A percentile compares a stretch with the other conserved stretches of the same genome.
Evolutionary conservation across 106 monocot species (phyloP).

Genomic region (Dendrobium huoshanense): DNA sequence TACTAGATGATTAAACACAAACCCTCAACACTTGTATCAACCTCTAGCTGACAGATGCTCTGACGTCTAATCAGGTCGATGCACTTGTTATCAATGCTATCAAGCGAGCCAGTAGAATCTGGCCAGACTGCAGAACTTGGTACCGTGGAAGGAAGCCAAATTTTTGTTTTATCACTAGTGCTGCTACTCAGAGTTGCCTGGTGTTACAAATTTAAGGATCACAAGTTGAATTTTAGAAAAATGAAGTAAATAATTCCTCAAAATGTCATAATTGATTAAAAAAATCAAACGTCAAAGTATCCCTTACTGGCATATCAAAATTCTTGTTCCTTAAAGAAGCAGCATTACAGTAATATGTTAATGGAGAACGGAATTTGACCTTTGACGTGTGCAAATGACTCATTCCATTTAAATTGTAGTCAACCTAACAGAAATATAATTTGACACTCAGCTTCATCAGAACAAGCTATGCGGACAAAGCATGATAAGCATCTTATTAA

Average conservation of each 20-base stretch:
- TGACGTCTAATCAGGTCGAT: conserved; percentile 42
- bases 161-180: conserved; percentile 20
- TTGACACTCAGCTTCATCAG: background rate
- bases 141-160: conserved; percentile 73
- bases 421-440: conserved; percentile 39
- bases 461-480: background rate
- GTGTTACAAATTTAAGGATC: conserved; percentile 7
- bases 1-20: conserved; percentile 8
- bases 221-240: background rate
- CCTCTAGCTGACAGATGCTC: conserved; percentile 77
- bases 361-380: conserved; percentile 72
- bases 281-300: conserved; percentile 2
- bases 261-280: background rate
- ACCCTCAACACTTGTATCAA: conserved; percentile 80
- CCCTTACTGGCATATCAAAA: conserved; percentile 12
- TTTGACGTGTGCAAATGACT: conserved; percentile 65
- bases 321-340: conserved; percentile 15
- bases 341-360: conserved; percentile 30
- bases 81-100: conserved; percentile 9
- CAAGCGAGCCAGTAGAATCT: conserved; percentile 14
- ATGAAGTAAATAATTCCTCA: background rate
- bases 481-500: background rate
- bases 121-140: conserved; percentile 39
- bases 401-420: conserved; percentile 97
- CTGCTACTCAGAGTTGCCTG: conserved; percentile 46